Base-by-base conservation (phyloP, 768 basidiomycete species). In the Dacryopinax primogenitus region DNA sequence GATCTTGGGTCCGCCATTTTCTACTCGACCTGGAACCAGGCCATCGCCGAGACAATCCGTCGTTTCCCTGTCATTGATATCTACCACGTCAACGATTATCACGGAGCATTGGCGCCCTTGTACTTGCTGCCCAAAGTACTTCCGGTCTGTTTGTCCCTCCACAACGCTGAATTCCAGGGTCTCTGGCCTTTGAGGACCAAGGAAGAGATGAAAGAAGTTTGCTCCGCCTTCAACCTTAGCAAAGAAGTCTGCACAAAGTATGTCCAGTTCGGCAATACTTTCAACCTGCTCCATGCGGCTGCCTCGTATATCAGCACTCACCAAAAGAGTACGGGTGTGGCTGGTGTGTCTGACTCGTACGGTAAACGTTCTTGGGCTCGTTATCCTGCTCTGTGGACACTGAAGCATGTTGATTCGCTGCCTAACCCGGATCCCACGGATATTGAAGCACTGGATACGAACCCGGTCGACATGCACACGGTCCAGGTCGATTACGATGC, bases 11-110 rank as follows among this genome's bases (percentile, higher is more conserved):
- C 93, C 11, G 93, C 93, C 41, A 95, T 95, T 72, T 96, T 95
- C 81, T 96, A 96, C 74, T 95, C 93, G 62, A 93, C 93, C 18
- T 96, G 93, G 93, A 96, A 96, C 72, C 93, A 96, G 76, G 91
- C 92, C 45, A 92, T 96, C 68, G 92, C 92, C 18, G 86, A 91
- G 47, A 90, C 92, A 33, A 88, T 96, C 68, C 86, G 90, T 68
- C 84, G 92, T 64, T 80, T 79, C 77, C 90, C 93, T 0, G 85
- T 85, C 69, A 86, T 95, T 70, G 93, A 96, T 73, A 87, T 96
- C 68, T 95, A 95, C 76, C 92, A 95, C 76, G 77, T 95, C 78
- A 95, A 95, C 74, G 90, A 96, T 72, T 96, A 95, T 73, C 93
- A 96, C 71, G 93, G 92, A 67, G 90, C 92, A 26, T 84, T 96